Evolutionary conservation across 225 moss, liverwort and hornwort genomes (phyloP).

Genomic region (Polytrichum commune): DNA sequence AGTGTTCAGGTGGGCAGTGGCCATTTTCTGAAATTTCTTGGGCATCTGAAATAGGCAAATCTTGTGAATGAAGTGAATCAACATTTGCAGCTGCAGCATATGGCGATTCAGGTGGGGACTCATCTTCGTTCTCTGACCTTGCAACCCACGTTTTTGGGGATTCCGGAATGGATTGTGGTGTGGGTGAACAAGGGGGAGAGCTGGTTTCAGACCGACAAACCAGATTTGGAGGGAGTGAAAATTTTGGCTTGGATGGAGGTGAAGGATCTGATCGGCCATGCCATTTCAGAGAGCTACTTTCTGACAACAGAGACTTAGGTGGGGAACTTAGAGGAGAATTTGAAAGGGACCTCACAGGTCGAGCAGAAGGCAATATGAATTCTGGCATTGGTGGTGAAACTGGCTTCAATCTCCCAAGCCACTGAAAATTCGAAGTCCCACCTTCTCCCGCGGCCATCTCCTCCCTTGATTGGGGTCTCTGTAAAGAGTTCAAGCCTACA

Average conservation of each 20-base stretch:
- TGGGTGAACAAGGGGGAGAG: conserved; percentile 39
- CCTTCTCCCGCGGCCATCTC: conserved; percentile 1
- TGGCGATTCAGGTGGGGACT: conserved; percentile 17
- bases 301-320: conserved; percentile 27
- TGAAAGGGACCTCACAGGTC: conserved; percentile 24
- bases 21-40: background rate
- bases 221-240: conserved; percentile 43
- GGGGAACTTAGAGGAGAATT: conserved; percentile 26
- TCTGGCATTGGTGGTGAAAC: conserved; percentile 21
- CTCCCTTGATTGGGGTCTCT: conserved; percentile 23
- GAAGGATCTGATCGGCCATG: conserved; percentile 29
- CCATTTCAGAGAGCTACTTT: conserved; percentile 42
- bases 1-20: conserved; percentile 4
- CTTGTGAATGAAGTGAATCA: background rate
- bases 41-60: conserved; percentile 8
- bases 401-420: conserved; percentile 24
- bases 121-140: conserved; percentile 28
- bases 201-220: conserved; percentile 29
- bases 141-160: conserved; percentile 22
- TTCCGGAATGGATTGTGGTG: conserved; percentile 24
- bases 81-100: conserved; percentile 4
- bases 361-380: conserved; percentile 24
- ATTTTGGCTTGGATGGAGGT: conserved; percentile 29
- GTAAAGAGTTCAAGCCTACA: conserved; percentile 22
- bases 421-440: conserved; percentile 13